Conservation (phyloP, 129 eudicot species). For the Silybum marianum region DNA sequence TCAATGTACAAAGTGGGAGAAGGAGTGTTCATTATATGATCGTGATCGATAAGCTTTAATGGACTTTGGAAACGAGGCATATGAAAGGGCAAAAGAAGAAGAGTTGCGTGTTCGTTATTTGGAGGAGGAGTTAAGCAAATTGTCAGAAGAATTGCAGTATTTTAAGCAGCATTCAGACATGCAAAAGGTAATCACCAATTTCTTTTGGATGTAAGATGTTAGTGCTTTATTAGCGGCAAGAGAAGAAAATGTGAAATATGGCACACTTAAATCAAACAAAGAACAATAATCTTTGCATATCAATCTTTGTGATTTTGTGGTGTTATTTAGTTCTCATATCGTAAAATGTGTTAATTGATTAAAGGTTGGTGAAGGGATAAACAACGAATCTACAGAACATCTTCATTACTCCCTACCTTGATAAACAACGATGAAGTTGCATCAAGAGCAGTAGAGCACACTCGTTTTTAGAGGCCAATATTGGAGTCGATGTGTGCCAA, state of each 20-base stretch:
- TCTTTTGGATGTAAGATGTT: not conserved
- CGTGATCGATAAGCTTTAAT: conserved; percentile 78
- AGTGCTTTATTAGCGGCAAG: not conserved
- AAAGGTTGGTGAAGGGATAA: conserved; percentile 40
- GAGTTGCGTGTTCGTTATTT: conserved; percentile 50
- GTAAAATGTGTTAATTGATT: not conserved
- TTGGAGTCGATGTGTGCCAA: conserved; percentile 55
- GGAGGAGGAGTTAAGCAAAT: conserved; percentile 63
- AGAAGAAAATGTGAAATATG: not conserved
- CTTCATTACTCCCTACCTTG: conserved; percentile 44
- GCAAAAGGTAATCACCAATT: conserved; percentile 42
- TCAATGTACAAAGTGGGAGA: conserved; percentile 69
- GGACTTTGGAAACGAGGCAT: conserved; percentile 94
- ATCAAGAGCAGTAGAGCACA: conserved; percentile 48
- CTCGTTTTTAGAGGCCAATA: conserved; percentile 56
- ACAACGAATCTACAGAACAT: conserved; percentile 43
- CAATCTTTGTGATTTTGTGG: not conserved
- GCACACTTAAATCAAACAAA: not conserved
- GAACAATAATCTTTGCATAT: not conserved
- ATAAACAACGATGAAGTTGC: conserved; percentile 48
- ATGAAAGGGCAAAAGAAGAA: conserved; percentile 74
- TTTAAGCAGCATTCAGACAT: conserved; percentile 46
- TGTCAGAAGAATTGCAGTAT: conserved; percentile 52
- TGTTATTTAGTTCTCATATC: not conserved
- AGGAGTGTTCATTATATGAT: conserved; percentile 80